Conservation (phyloP, 805 yeast genomes). For the Kodamaea lidongshanica region DNA sequence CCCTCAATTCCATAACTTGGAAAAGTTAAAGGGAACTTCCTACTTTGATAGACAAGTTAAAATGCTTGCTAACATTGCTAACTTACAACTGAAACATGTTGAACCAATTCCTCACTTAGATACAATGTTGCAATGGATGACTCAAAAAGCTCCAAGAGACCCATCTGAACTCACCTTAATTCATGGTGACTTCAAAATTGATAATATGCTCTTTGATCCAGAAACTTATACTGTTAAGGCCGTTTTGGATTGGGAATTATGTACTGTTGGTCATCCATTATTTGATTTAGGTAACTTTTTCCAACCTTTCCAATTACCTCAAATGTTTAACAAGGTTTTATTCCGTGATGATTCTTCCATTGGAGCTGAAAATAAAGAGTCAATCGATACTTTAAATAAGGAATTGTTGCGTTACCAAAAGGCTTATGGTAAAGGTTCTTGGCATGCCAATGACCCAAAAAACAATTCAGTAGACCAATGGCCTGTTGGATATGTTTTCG, state of each 20-base stretch:
- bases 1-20: conserved; percentile 33
- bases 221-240: conserved; percentile 45
- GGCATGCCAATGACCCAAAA: conserved; percentile 29
- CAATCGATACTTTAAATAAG: conserved; percentile 14
- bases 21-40: conserved; percentile 14
- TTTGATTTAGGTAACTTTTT: conserved; percentile 56
- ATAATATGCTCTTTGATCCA: conserved; percentile 58
- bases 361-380: conserved; percentile 28
- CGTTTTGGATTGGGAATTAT: conserved; percentile 60
- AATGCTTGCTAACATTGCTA: conserved; percentile 40
- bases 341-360: conserved; percentile 15
- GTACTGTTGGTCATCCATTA: conserved; percentile 59
- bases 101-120: conserved; percentile 45
- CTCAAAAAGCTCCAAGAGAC: conserved; percentile 41
- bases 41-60: conserved; percentile 52
- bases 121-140: conserved; percentile 36
- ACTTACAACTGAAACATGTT: conserved; percentile 32
- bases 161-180: conserved; percentile 41
- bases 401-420: conserved; percentile 24
- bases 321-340: conserved; percentile 9
- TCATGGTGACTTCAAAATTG: conserved; percentile 62
- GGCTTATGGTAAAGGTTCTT: conserved; percentile 16
- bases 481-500: conserved; percentile 51
- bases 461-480: conserved; percentile 43
- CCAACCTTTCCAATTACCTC: conserved; percentile 45